Conservation (phyloP, 73 alveolate genomes). For the Tetrahymena thermophila region DNA sequence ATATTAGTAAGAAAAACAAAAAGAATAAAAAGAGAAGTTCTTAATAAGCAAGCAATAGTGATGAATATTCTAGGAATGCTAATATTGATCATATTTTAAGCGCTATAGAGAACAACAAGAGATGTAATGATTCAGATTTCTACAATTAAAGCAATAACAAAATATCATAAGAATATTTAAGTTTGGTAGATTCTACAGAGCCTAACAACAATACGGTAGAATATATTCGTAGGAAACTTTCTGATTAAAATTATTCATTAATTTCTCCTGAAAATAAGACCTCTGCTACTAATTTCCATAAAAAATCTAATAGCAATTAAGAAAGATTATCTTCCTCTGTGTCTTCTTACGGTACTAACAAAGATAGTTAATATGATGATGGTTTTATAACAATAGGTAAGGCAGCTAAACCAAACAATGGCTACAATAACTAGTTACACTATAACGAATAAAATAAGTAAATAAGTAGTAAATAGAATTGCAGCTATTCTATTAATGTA, state of each 20-base stretch:
- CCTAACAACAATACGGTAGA: background rate
- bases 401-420: background rate
- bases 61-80: background rate
- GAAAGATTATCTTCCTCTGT: background rate
- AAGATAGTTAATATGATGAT: background rate
- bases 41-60: background rate
- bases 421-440: too few species aligned
- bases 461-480: background rate
- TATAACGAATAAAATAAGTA: background rate
- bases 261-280: background rate
- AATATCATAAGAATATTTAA: background rate
- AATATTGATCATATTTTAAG: background rate
- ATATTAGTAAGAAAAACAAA: background rate
- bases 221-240: background rate
- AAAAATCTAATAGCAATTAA: background rate
- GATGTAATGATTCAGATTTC: background rate
- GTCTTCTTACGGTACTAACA: background rate
- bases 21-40: background rate
- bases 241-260: background rate
- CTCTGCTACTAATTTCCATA: background rate
- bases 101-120: background rate
- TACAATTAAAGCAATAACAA: background rate
- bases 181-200: background rate
- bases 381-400: background rate
- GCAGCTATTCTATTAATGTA: background rate